phyloP scores from a whole-genome alignment of 1,139 yeast genomes.

The Sugiyamaella paludigena region DNA sequence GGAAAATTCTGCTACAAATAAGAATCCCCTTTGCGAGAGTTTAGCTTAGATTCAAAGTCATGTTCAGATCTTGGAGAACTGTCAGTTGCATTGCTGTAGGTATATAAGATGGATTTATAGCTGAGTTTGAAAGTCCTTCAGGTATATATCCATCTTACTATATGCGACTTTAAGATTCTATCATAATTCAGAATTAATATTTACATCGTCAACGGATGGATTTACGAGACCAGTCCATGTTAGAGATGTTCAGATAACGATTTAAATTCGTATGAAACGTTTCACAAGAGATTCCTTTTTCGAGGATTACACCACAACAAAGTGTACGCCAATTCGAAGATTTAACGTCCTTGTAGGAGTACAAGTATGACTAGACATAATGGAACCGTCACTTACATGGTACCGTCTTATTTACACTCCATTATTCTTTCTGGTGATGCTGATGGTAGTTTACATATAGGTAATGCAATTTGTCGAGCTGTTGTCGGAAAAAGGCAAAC shows the following conservation, averaged over 20 bases:
- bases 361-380: constrained; percentile 41
- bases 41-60: constrained; percentile 39
- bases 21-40: constrained; percentile 37
- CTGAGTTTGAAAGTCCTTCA: constrained; percentile 47
- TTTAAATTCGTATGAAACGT: constrained; percentile 39
- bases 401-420: constrained; percentile 55
- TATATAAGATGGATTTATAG: constrained; percentile 60
- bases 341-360: constrained; percentile 36
- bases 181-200: constrained; percentile 44
- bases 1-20: constrained; percentile 30
- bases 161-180: constrained; percentile 49
- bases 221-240: constrained; percentile 44
- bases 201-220: constrained; percentile 51
- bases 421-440: constrained; percentile 58
- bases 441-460: constrained; percentile 53
- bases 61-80: constrained; percentile 57
- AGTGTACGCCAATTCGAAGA: constrained; percentile 39
- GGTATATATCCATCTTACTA: constrained; percentile 48
- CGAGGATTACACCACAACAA: constrained; percentile 44
- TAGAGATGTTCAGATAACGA: constrained; percentile 40
- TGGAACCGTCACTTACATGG: constrained; percentile 42
- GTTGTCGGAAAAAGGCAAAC: constrained; percentile 43
- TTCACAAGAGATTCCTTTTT: constrained; percentile 39
- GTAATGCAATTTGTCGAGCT: constrained; percentile 44
- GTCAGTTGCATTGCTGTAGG: constrained; percentile 57